phyloP scores from a whole-genome alignment of 352 stramenopile genomes.

The Globisporangium nodosum region DNA sequence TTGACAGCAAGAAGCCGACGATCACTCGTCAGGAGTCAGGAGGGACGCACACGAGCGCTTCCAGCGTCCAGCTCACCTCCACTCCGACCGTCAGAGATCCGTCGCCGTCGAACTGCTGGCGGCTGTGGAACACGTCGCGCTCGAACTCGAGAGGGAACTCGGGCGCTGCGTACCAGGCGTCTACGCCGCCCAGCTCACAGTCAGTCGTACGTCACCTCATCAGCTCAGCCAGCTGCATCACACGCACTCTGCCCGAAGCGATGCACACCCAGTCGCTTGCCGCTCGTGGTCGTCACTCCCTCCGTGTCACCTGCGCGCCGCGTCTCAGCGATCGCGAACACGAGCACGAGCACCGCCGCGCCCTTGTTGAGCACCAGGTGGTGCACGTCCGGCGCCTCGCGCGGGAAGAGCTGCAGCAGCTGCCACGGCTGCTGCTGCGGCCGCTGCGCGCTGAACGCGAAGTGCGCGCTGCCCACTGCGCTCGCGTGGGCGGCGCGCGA shows the following conservation, averaged over 20 bases:
- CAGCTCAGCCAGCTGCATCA: no score
- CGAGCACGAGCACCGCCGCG: constrained; percentile 31
- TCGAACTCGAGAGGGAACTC: constrained; percentile 34
- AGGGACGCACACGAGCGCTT: no score
- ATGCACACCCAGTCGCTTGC: constrained; percentile 9
- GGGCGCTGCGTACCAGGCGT: constrained; percentile 32
- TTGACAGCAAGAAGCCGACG: no score
- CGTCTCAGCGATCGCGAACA: constrained; percentile 13
- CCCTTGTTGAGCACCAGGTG: constrained; percentile 45
- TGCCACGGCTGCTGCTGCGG: constrained; percentile 46
- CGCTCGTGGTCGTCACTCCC: constrained; percentile 1
- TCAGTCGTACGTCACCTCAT: no score
- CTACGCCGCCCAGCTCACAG: no score
- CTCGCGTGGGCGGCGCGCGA: constrained; percentile 9
- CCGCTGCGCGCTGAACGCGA: constrained; percentile 24
- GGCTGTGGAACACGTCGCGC: constrained; percentile 1
- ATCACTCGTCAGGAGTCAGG: neutral
- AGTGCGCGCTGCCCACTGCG: constrained; percentile 26
- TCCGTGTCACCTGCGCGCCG: no score
- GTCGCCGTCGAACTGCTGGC: neutral
- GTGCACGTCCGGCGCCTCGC: constrained; percentile 16
- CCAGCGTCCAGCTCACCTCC: neutral
- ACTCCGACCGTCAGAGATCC: constrained; percentile 15
- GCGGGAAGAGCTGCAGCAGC: constrained; percentile 22
- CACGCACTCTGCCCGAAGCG: constrained; percentile 26